phyloP scores from a whole-genome alignment of 345 rosid genomes.

The Viola odorata region DNA sequence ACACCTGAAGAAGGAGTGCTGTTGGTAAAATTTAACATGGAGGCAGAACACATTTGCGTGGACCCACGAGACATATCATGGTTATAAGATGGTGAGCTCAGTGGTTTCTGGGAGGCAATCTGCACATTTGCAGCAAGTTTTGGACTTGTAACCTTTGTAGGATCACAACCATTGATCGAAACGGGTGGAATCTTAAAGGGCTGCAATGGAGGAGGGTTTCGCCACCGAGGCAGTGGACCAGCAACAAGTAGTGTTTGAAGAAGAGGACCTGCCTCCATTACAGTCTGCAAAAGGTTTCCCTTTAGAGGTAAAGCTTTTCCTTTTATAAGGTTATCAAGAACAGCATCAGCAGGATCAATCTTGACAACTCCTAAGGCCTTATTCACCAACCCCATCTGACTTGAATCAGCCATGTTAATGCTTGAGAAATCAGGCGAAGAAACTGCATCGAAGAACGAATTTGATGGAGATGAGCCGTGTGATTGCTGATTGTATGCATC shows the following conservation, averaged over 20 bases:
- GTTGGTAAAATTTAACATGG: conserved; percentile 40
- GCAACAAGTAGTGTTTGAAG: conserved; percentile 75
- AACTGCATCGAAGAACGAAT: conserved; percentile 66
- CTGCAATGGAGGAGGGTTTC: conserved; percentile 85
- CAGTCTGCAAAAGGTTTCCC: conserved; percentile 67
- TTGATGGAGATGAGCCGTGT: conserved; percentile 61
- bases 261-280: conserved; percentile 75
- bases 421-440: conserved; percentile 66
- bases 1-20: conserved; percentile 30
- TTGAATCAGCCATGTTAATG: conserved; percentile 45
- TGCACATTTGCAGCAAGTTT: conserved; percentile 17
- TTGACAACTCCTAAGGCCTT: conserved; percentile 21
- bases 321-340: conserved; percentile 44
- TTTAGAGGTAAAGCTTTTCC: conserved; percentile 58
- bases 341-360: conserved; percentile 33
- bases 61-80: conserved; percentile 23
- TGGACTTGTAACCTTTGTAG: conserved; percentile 3
- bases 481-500: conserved; percentile 40
- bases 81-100: conserved; percentile 5
- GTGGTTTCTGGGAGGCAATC: conserved; percentile 10
- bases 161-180: conserved; percentile 30
- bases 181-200: conserved; percentile 52
- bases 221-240: conserved; percentile 89
- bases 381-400: conserved; percentile 17
- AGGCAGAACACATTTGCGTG: conserved; percentile 44